A percentile compares a stretch with the other conserved stretches of the same genome.
These are phyloP conservation scores for Kwoniella pini DNA, from an alignment of 768 basidiomycete genomes.

Conservation along the genomic window DNA sequence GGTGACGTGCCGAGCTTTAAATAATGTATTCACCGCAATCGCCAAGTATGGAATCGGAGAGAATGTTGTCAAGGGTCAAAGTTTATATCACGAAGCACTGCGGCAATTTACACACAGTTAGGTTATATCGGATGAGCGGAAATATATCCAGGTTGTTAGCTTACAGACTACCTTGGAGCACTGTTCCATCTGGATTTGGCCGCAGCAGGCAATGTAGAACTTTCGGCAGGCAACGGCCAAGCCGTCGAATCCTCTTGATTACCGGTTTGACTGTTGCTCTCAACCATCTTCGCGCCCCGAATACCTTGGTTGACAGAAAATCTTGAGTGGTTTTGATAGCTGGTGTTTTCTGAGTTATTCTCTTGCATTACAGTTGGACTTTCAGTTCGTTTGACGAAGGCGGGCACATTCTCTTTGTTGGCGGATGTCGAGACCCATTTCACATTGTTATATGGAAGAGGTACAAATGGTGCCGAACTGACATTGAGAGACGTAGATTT, in stretches of 20 bases:
- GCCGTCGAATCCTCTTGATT: too few species aligned
- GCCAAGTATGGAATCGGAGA: background rate
- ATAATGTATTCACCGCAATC: background rate
- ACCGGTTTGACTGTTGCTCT: too few species aligned
- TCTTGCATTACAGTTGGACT: background rate
- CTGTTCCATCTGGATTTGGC: slow-evolving; percentile 8
- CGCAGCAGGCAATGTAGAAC: background rate
- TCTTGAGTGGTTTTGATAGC: too few species aligned
- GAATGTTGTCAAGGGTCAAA: background rate
- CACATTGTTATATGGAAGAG: slow-evolving; percentile 1
- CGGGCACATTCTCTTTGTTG: background rate
- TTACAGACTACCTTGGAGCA: slow-evolving; percentile 3
- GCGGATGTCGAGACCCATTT: background rate
- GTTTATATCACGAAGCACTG: too few species aligned
- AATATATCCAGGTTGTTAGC: too few species aligned
- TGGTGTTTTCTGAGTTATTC: background rate
- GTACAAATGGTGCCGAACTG: slow-evolving; percentile 23
- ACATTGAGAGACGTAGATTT: slow-evolving; percentile 16
- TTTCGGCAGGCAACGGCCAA: slow-evolving; percentile 1
- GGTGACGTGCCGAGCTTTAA: too few species aligned
- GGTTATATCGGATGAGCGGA: too few species aligned
- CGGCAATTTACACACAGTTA: too few species aligned
- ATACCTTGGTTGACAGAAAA: too few species aligned
- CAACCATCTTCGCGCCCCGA: too few species aligned
- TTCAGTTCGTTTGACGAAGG: background rate